phyloP scores from a whole-genome alignment of 306 rosid species.

The Quercus parvula region DNA sequence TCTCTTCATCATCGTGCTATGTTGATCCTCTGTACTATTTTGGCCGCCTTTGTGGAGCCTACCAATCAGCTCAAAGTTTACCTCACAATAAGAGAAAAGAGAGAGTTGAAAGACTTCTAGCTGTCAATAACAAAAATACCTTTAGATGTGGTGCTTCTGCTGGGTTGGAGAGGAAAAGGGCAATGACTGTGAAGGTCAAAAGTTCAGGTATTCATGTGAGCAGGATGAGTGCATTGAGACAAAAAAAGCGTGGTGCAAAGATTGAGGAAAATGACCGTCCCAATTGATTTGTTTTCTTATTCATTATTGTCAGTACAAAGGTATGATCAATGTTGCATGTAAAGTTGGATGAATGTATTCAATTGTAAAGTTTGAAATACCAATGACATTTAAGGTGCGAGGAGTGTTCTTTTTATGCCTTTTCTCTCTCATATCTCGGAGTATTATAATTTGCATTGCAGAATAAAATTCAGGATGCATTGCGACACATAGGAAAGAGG shows the following conservation, averaged over 20 bases:
- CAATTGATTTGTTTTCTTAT: conserved; percentile 11
- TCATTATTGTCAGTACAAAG: not conserved
- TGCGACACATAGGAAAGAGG: not conserved
- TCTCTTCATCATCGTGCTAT: no score
- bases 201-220: conserved; percentile 30
- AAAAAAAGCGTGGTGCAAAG: conserved; percentile 48
- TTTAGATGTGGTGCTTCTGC: conserved; percentile 2
- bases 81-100: conserved; percentile 26
- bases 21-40: not conserved
- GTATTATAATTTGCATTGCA: not conserved
- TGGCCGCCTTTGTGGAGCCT: conserved; percentile 47
- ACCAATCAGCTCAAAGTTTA: conserved; percentile 27
- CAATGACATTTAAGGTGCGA: conserved; percentile 15
- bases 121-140: conserved; percentile 10
- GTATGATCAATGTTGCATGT: not conserved
- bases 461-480: not conserved
- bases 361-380: not conserved
- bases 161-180: conserved; percentile 20
- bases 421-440: not conserved
- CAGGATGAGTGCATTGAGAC: conserved; percentile 41
- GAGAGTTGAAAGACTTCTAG: conserved; percentile 20
- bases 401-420: not conserved
- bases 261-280: conserved; percentile 29
- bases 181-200: conserved; percentile 25
- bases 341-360: not conserved